phyloP scores from a whole-genome alignment of 2,329 filamentous ascomycete genomes.

The Zelopaecilomyces penicillatus region DNA sequence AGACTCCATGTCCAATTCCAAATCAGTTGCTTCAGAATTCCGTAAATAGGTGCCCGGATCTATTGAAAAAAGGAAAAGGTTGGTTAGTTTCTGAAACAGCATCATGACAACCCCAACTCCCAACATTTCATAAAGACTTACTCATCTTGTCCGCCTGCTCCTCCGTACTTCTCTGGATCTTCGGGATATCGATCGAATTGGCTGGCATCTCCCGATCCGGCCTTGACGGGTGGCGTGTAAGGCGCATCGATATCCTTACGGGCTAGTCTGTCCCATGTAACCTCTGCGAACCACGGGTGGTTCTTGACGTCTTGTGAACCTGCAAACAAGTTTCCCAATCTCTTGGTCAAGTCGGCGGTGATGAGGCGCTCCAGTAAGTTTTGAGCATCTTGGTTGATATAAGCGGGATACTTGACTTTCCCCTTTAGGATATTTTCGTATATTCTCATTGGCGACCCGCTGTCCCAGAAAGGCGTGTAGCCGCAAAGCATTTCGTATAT shows the following conservation, averaged over 20 bases:
- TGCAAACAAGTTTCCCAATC: slow-evolving; percentile 86
- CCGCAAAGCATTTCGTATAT: slow-evolving; percentile 99
- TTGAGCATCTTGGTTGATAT: slow-evolving; percentile 89
- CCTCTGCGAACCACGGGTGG: slow-evolving; percentile 93
- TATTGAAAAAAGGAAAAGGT: slow-evolving; percentile 21
- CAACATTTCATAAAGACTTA: slow-evolving; percentile 43
- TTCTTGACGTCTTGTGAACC: slow-evolving; percentile 89
- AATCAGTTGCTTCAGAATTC: slow-evolving; percentile 50
- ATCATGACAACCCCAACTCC: neutral
- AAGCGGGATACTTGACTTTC: slow-evolving; percentile 91
- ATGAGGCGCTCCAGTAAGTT: slow-evolving; percentile 89
- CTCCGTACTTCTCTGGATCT: slow-evolving; percentile 87
- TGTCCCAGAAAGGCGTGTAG: slow-evolving; percentile 98
- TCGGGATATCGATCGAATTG: slow-evolving; percentile 98
- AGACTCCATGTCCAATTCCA: too few relatives aligned
- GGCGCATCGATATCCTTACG: slow-evolving; percentile 98
- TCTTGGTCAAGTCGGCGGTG: slow-evolving; percentile 88
- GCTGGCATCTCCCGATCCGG: slow-evolving; percentile 88
- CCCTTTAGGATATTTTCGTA: slow-evolving; percentile 98
- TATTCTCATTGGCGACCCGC: slow-evolving; percentile 95
- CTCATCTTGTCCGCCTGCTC: slow-evolving; percentile 66
- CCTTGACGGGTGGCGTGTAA: slow-evolving; percentile 92
- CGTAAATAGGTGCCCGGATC: slow-evolving; percentile 65
- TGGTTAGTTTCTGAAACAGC: slow-evolving; percentile 9
- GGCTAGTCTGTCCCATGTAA: slow-evolving; percentile 90